phyloP scores from a whole-genome alignment of 495 filamentous ascomycete genomes.

The Penicillium mononematosum region DNA sequence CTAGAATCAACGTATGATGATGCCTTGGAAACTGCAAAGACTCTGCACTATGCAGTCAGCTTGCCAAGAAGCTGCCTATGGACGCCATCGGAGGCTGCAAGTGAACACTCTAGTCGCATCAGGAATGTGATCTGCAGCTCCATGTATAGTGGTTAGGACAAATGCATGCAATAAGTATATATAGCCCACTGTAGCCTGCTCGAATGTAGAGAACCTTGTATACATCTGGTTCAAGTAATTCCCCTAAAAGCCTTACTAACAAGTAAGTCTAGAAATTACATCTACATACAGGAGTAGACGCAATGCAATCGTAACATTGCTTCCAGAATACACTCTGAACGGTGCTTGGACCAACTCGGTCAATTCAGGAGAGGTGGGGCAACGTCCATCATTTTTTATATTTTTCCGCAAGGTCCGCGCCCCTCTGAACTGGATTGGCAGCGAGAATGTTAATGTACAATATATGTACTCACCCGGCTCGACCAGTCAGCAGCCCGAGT shows the following conservation, averaged over 20 bases:
- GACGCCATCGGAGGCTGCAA: slow-evolving; percentile 9
- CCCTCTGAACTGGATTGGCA: slow-evolving; percentile 10
- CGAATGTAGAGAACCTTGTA: neutral
- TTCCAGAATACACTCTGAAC: slow-evolving; percentile 12
- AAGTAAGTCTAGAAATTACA: neutral
- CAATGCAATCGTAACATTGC: slow-evolving; percentile 16
- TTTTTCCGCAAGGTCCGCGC: slow-evolving; percentile 29
- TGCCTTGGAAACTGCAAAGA: slow-evolving; percentile 13
- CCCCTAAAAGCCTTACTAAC: neutral
- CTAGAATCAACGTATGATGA: slow-evolving; percentile 14
- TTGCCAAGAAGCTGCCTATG: slow-evolving; percentile 19
- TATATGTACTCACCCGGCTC: slow-evolving; percentile 8
- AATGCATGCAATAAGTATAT: slow-evolving; percentile 6
- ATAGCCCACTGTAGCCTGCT: slow-evolving; percentile 3
- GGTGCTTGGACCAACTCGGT: slow-evolving; percentile 28
- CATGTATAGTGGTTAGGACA: slow-evolving; percentile 1
- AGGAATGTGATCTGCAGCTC: slow-evolving; percentile 11
- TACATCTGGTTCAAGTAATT: neutral
- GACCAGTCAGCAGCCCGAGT: slow-evolving; percentile 5
- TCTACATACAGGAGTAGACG: neutral
- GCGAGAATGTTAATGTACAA: slow-evolving; percentile 6
- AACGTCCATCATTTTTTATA: slow-evolving; percentile 17
- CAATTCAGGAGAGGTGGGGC: slow-evolving; percentile 34
- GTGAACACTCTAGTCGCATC: slow-evolving; percentile 5
- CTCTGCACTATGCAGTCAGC: slow-evolving; percentile 19